A percentile compares a stretch with the other conserved stretches of the same genome.
phyloP scores from a whole-genome alignment of 2,329 filamentous ascomycete species.

The Fonsecaea nubica region DNA sequence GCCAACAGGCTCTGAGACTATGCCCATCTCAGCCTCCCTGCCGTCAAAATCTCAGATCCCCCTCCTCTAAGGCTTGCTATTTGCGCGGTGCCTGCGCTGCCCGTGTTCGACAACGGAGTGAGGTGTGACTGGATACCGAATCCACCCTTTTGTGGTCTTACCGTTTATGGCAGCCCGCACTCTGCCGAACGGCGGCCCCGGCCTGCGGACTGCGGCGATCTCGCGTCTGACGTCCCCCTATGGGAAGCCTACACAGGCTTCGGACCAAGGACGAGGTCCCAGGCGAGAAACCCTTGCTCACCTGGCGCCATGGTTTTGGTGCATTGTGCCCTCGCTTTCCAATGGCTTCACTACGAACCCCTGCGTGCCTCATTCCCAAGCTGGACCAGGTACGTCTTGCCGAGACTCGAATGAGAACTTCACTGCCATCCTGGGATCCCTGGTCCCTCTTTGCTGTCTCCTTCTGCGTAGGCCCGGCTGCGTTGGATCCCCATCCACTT shows the following conservation, averaged over 20 bases:
- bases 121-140: slow-evolving; percentile 5
- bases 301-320: slow-evolving; percentile 14
- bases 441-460: slow-evolving; percentile 15
- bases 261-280: slow-evolving; percentile 21
- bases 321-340: slow-evolving; percentile 11
- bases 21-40: slow-evolving; percentile 24
- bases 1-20: slow-evolving; percentile 17
- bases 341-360: slow-evolving; percentile 18
- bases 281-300: slow-evolving; percentile 29
- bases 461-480: slow-evolving; percentile 6
- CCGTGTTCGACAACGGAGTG: slow-evolving; percentile 7
- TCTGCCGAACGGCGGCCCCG: slow-evolving; percentile 33
- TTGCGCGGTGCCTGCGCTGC: slow-evolving; percentile 21
- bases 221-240: slow-evolving; percentile 33
- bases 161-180: slow-evolving; percentile 21
- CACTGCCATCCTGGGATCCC: slow-evolving; percentile 20
- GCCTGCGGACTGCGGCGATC: slow-evolving; percentile 35
- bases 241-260: slow-evolving; percentile 17
- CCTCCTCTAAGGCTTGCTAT: slow-evolving; percentile 18
- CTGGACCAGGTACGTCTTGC: slow-evolving; percentile 24
- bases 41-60: slow-evolving; percentile 25
- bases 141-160: slow-evolving; percentile 8
- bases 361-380: slow-evolving; percentile 25
- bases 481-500: slow-evolving; percentile 21
- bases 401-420: slow-evolving; percentile 28